Evolutionary conservation across 495 filamentous ascomycete genomes (phyloP), one percentile per base, ranked within the genome.

Genomic region (Tuber magnatum): DNA sequence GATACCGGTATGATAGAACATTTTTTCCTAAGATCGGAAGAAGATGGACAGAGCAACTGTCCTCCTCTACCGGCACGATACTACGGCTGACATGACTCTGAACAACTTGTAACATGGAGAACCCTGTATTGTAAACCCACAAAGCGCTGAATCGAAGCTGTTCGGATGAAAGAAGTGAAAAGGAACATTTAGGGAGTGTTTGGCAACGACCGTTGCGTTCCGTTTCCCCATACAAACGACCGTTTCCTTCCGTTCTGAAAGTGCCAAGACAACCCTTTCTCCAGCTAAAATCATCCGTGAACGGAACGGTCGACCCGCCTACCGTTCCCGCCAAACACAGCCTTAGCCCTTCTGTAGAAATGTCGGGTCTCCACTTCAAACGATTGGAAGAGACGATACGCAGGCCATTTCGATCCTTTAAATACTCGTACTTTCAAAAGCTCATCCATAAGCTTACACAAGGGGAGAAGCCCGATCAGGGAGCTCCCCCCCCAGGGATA

Each of bases 401-500:
- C 56, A 65, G 56, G 7, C 56, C 56, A 14, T 65, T 65, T 65
- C 32, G 28, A 65, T 12, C 56, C 28, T 35, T 28, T 14, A 28
- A 28, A 18, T 44, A 44, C 43, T 44, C 1, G 41, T 43, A 43
- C 8, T 61, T 61, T 14, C 5, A 5, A 35, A 28, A 18, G 14
- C n/a, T 65, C 56, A 20, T 65, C 32, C 32, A 65, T 35, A 7
- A 40, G 39, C 39, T 40, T 40, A 40, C 39, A 40, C 39, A 40
- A 40, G 56, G 56, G 56, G 10, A 56, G 51, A 35, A 35, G 28
- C 56, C 28, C 28, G 56, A 35, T 65, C 28, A 65, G 28, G 56
- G 35, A 73, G 41, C 69, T 68, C 24, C 56, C 71, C 71, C 69
- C 51, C 24, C 14, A 43, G 44, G 44, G 24, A 68, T 51, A 32